A percentile compares a stretch with the other conserved stretches of the same genome.
Evolutionary conservation across 2,329 filamentous ascomycete genomes (phyloP).

Genomic region (Neocatenulostroma microsporum): DNA sequence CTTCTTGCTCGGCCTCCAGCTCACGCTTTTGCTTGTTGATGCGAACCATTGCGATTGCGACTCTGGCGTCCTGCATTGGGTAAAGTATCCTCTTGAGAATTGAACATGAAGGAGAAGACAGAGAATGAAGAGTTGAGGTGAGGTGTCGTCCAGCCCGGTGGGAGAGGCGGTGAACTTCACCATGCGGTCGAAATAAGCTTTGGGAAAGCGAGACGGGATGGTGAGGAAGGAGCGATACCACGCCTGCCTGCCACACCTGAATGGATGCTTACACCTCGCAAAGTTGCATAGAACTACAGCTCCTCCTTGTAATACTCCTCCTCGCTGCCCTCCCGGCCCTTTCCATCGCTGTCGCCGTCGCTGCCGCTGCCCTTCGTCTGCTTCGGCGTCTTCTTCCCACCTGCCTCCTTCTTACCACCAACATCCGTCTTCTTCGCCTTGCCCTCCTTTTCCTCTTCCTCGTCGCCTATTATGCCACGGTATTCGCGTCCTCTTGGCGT

Average conservation of each 20-base stretch:
- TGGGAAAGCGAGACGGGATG: neutral
- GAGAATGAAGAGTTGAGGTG: neutral
- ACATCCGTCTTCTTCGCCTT: conserved; percentile 44
- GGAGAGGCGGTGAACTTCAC: neutral
- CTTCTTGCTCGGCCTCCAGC: neutral
- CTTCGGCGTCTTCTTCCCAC: conserved; percentile 5
- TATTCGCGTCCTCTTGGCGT: conserved; percentile 58
- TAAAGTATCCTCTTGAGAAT: neutral
- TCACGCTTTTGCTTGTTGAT: neutral
- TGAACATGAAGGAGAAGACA: neutral
- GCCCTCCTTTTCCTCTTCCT: conserved; percentile 43
- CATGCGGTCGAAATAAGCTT: conserved; percentile 1
- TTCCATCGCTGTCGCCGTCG: conserved; percentile 7
- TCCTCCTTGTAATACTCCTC: conserved; percentile 24
- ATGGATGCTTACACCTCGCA: neutral
- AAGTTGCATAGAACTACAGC: conserved; percentile 11
- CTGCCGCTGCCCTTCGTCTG: conserved; percentile 3
- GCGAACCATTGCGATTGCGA: neutral
- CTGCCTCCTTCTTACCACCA: conserved; percentile 27
- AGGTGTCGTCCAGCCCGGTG: neutral
- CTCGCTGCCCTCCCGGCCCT: conserved; percentile 15
- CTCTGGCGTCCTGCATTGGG: conserved; percentile 2
- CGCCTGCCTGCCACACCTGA: neutral
- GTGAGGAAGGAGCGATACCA: conserved; percentile 2
- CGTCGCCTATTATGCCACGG: conserved; percentile 58